These are phyloP conservation scores for Hysterium pulicare DNA, from an alignment of 2,329 filamentous ascomycete species.

Conservation along the genomic window DNA sequence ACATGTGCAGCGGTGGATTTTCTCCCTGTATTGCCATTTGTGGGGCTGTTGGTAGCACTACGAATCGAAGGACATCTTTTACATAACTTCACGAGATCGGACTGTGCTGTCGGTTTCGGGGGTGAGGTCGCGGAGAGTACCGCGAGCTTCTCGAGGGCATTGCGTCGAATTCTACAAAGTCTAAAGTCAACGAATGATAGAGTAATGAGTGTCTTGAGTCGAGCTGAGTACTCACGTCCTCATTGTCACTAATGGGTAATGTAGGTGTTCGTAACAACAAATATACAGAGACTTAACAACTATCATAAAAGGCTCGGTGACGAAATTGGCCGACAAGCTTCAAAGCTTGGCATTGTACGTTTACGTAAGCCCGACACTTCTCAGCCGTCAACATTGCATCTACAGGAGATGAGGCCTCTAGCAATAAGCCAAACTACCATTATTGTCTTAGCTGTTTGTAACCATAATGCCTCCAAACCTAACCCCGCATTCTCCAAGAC, in stretches of 20 bases:
- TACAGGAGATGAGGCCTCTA: no score
- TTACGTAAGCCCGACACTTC: no score
- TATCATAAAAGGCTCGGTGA: no score
- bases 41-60: slow-evolving; percentile 12
- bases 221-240: not conserved
- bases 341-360: no score
- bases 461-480: no score
- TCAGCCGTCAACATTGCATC: no score
- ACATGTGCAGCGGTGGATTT: slow-evolving; percentile 19
- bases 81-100: slow-evolving; percentile 43
- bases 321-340: no score
- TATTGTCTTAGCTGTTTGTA: no score
- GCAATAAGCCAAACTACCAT: no score
- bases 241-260: not conserved
- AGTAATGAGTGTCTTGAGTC: not conserved
- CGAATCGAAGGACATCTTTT: slow-evolving; percentile 30
- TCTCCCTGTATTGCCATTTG: slow-evolving; percentile 1
- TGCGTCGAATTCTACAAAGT: slow-evolving; percentile 38
- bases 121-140: slow-evolving; percentile 42
- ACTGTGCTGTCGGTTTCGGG: slow-evolving; percentile 21
- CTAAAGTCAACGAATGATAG: not conserved
- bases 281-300: no score
- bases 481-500: no score
- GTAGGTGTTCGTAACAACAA: not conserved
- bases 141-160: slow-evolving; percentile 51